These are phyloP conservation scores for Cytospora mali DNA, from an alignment of 2,329 filamentous ascomycete genomes.

Conservation along the genomic window DNA sequence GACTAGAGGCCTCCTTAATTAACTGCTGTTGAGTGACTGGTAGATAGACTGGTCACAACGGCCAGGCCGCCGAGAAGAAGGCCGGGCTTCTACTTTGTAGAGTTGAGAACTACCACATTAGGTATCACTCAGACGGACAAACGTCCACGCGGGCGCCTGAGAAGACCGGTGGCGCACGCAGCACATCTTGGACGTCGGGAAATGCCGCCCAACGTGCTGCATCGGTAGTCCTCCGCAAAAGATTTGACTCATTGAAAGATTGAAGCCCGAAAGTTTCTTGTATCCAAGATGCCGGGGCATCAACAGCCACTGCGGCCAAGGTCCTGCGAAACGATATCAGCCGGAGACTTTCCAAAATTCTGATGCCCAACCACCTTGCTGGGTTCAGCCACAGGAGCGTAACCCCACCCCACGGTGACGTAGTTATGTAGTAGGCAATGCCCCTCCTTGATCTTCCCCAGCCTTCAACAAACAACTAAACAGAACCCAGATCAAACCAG, in stretches of 20 bases:
- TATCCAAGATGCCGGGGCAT: no score
- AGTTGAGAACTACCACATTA: no score
- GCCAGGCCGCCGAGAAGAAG: no score
- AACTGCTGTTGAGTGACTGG: no score
- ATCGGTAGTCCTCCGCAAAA: not conserved
- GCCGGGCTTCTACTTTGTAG: no score
- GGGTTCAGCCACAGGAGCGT: not conserved
- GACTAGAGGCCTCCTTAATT: no score
- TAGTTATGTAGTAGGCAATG: not conserved
- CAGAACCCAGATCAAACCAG: not conserved
- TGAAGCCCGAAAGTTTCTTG: not conserved
- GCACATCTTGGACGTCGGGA: not conserved
- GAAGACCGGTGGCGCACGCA: not conserved
- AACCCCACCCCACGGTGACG: constrained; percentile 12
- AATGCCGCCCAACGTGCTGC: constrained; percentile 1
- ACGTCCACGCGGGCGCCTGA: no score
- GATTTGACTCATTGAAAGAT: not conserved
- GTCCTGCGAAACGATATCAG: not conserved
- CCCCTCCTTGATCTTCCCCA: not conserved
- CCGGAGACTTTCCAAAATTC: not conserved
- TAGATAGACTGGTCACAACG: no score
- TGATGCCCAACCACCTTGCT: constrained; percentile 9
- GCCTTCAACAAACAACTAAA: not conserved
- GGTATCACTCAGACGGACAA: no score
- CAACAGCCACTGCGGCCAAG: no score